Evolutionary conservation across 371 early-diverging fungal species (phyloP), one percentile per base, ranked within the genome.

Genomic region (Mortierella sp.): DNA sequence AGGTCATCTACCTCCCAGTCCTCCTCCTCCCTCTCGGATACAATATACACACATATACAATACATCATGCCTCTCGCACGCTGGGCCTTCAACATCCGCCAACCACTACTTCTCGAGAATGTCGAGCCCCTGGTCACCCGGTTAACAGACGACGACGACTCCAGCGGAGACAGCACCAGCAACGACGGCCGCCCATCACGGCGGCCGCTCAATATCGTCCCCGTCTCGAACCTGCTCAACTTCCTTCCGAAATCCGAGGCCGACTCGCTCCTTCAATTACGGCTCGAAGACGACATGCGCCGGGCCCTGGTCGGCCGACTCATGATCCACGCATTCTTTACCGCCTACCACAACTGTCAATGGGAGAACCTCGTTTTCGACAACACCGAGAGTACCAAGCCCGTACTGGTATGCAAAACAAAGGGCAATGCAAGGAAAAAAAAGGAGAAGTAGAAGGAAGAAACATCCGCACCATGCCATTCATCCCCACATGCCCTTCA

Each of bases 81-180:
- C 54, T 86, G 86, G 86, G 86, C 86, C n/a, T 86, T 86, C 37
- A 79, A 86, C 44, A 86, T 86, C 69, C 82, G 79, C 14, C 82
- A 86, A 34, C 73, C 82, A 1, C 70, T 86, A 8, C 69, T 86
- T 37, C 79, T 86, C 34, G 86, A 86, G 69, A 67, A 86, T 46
- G 74, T 86, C 19, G 76, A 79, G 53, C 76, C 82, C 10, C 13
- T 81, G 69, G 86, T 86, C 14, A 86, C 86, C 10, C 76, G 79
- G 28, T 76, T 86, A 24, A 81, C 75, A 5, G 76, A 73, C 59
- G 76, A 76, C 26, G 69, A 77, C 55, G 55, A 11, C 21, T 14
- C 26, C 59, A 61, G 16, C 43, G 6, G 43, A 4, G 43, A 40
- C 43, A 40, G 43, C 43, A 40, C 43, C 37, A 34, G 8, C 37